phyloP scores from a whole-genome alignment of 1,139 yeast genomes.

The Diutina catenulata region DNA sequence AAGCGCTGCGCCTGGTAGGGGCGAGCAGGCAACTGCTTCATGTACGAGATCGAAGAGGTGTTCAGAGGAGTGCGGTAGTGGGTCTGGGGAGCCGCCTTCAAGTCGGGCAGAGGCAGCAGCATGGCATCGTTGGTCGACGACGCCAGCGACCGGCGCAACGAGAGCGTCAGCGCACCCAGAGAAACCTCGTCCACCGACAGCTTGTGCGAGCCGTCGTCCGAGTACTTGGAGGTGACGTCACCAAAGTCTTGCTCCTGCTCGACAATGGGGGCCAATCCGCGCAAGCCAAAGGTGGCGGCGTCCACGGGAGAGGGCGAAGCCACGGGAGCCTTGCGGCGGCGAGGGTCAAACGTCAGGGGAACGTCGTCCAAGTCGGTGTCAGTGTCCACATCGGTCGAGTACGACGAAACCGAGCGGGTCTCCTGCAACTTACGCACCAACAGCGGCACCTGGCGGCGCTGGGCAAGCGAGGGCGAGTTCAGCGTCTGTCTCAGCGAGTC shows the following conservation, averaged over 20 bases:
- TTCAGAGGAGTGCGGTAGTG: constrained; percentile 3
- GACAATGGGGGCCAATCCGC: neutral
- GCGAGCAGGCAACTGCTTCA: constrained; percentile 4
- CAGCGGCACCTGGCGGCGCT: too few species aligned
- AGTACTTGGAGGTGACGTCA: constrained; percentile 4
- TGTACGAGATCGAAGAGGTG: neutral
- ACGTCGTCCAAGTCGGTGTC: too few species aligned
- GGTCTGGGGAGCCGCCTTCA: neutral
- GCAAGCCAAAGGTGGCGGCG: too few species aligned
- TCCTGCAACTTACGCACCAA: too few species aligned
- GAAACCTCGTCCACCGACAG: constrained; percentile 2
- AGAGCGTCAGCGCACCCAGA: constrained; percentile 1
- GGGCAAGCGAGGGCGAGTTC: too few species aligned
- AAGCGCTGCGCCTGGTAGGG: constrained; percentile 3
- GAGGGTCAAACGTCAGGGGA: constrained; percentile 2
- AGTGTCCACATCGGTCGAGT: too few species aligned
- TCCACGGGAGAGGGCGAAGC: neutral
- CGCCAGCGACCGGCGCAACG: constrained; percentile 6
- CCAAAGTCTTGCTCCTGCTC: neutral
- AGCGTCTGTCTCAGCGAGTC: too few species aligned
- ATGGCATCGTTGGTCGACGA: neutral
- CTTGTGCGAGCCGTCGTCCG: constrained; percentile 5
- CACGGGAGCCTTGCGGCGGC: neutral
- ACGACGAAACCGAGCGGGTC: too few species aligned
- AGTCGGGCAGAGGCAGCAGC: constrained; percentile 5